These are phyloP conservation scores for Apostasia ramifera DNA, from an alignment of 106 monocot genomes.

Conservation along the genomic window DNA sequence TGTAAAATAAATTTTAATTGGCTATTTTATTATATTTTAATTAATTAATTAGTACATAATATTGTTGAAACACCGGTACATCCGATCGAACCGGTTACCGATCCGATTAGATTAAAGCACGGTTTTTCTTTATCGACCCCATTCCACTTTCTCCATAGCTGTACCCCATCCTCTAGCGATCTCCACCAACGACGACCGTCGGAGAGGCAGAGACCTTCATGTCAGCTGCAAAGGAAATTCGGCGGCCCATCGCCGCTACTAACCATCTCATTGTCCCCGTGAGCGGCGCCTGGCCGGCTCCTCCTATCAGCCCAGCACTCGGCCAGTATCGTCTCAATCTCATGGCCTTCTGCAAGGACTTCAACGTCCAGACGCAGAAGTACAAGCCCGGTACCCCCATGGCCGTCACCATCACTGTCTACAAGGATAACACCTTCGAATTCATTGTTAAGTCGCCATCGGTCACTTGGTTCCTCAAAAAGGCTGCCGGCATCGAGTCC, in stretches of 20 bases:
- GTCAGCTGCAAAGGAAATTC: conserved; percentile 39
- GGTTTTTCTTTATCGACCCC: too few species aligned
- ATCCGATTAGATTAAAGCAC: too few species aligned
- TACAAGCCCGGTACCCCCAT: conserved; percentile 63
- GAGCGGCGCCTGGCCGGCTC: conserved; percentile 41
- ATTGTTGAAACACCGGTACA: too few species aligned
- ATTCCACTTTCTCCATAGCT: too few species aligned
- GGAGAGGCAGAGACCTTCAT: too few species aligned
- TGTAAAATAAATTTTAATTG: too few species aligned
- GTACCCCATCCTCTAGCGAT: too few species aligned
- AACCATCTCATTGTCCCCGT: conserved; percentile 54
- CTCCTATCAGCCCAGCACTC: conserved; percentile 48
- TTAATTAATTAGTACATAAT: too few species aligned
- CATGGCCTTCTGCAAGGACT: conserved; percentile 70
- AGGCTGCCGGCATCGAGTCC: conserved; percentile 44
- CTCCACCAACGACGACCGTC: too few species aligned
- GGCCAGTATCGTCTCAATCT: conserved; percentile 55
- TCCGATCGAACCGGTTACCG: too few species aligned
- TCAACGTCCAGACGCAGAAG: conserved; percentile 55
- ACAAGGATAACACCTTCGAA: conserved; percentile 62
- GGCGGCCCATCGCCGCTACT: conserved; percentile 42
- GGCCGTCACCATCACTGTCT: conserved; percentile 54
- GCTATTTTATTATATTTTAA: too few species aligned
- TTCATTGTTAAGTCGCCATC: conserved; percentile 50
- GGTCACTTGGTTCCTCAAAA: conserved; percentile 54